A percentile compares a stretch with the other conserved stretches of the same genome.
Evolutionary conservation across 148 eudicot genomes (phyloP).

Genomic region (Polygonum aviculare): DNA sequence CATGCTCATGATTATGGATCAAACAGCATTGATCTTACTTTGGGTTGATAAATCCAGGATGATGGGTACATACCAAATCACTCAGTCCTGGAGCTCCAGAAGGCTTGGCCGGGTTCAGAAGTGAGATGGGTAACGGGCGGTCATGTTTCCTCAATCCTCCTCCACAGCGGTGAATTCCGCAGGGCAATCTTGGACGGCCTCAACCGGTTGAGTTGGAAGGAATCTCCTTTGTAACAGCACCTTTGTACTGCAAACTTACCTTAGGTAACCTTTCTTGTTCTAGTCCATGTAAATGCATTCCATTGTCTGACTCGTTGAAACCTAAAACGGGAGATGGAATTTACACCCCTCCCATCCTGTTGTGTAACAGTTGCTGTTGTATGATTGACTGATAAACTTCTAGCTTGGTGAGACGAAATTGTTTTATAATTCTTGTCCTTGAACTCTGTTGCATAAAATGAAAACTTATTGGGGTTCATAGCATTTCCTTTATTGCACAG

Average conservation of each 20-base stretch:
- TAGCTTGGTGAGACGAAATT: not conserved
- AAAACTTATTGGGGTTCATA: not conserved
- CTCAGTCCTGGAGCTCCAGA: slow-evolving; percentile 88
- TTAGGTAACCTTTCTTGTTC: not conserved
- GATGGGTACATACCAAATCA: slow-evolving; percentile 96
- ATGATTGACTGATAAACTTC: not conserved
- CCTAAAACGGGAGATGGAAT: not conserved
- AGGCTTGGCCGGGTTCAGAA: slow-evolving; percentile 99
- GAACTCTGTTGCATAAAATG: not conserved
- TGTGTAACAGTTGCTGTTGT: not conserved
- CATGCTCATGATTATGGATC: not conserved
- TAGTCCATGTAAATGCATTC: not conserved
- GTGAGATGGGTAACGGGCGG: slow-evolving; percentile 98
- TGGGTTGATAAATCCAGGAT: slow-evolving; percentile 42
- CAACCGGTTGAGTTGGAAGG: slow-evolving; percentile 70
- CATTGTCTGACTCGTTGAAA: not conserved
- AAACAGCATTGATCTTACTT: not conserved
- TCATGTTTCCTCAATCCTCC: slow-evolving; percentile 87
- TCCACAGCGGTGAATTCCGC: slow-evolving; percentile 76
- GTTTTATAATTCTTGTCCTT: not conserved
- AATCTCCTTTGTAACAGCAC: slow-evolving; percentile 39
- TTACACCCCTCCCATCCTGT: not conserved
- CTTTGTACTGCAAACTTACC: not conserved
- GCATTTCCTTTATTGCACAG: not conserved
- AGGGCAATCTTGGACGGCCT: slow-evolving; percentile 86